A percentile compares a stretch with the other conserved stretches of the same genome.
Evolutionary conservation across 2,329 filamentous ascomycete genomes (phyloP).

Genomic region (Curvularia sp.): DNA sequence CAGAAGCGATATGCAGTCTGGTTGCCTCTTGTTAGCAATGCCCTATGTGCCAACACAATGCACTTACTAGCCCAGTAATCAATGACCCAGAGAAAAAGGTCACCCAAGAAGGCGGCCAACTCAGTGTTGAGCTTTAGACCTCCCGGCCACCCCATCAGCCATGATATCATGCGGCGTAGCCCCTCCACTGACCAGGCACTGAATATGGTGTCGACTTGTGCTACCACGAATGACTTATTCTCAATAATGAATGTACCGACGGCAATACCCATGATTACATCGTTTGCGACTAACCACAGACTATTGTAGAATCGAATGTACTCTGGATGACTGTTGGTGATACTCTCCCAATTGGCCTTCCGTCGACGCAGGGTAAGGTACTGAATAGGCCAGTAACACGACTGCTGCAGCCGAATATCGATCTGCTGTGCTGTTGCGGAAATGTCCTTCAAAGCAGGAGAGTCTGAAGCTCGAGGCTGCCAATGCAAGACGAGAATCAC

Average conservation of each 20-base stretch:
- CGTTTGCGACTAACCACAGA: slow-evolving; percentile 96
- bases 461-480: slow-evolving; percentile 72
- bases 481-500: slow-evolving; percentile 84
- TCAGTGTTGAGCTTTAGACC: slow-evolving; percentile 95
- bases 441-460: slow-evolving; percentile 89
- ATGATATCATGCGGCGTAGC: slow-evolving; percentile 85
- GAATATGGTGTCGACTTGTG: slow-evolving; percentile 77
- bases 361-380: slow-evolving; percentile 89
- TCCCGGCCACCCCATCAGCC: slow-evolving; percentile 89
- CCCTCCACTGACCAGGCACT: slow-evolving; percentile 86
- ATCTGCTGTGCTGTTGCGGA: slow-evolving; percentile 97
- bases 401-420: slow-evolving; percentile 95
- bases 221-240: slow-evolving; percentile 83
- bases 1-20: slow-evolving; percentile 77
- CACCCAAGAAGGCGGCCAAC: slow-evolving; percentile 89
- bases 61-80: slow-evolving; percentile 89
- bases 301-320: slow-evolving; percentile 99
- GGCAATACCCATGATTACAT: slow-evolving; percentile 97
- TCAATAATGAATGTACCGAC: slow-evolving; percentile 97
- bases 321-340: slow-evolving; percentile 93
- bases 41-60: no score
- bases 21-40: slow-evolving; percentile 15
- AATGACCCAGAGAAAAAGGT: slow-evolving; percentile 97
- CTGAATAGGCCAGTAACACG: slow-evolving; percentile 98
- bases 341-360: slow-evolving; percentile 92